Evolutionary conservation across 2,329 filamentous ascomycete species (phyloP).

Genomic region (Trichophyton mentagrophytes): DNA sequence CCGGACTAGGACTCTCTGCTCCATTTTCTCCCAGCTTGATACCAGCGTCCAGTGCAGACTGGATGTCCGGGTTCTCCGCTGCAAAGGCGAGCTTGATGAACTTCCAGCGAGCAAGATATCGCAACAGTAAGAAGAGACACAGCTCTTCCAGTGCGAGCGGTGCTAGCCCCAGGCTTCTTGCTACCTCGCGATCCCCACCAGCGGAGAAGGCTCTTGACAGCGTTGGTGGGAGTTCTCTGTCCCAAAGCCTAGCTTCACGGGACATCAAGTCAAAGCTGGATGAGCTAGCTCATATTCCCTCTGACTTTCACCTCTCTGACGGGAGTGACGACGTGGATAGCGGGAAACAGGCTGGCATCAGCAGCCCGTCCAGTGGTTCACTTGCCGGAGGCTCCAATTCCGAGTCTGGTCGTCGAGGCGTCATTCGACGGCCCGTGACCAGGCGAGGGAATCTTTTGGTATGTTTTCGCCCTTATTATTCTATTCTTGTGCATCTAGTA

Average conservation of each 20-base stretch:
- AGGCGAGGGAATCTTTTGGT: slow-evolving; percentile 80
- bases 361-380: slow-evolving; percentile 20
- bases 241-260: slow-evolving; percentile 9
- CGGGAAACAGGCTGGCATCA: slow-evolving; percentile 18
- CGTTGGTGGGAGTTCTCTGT: slow-evolving; percentile 42
- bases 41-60: slow-evolving; percentile 46
- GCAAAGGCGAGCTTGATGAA: slow-evolving; percentile 66
- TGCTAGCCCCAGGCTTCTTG: slow-evolving; percentile 54
- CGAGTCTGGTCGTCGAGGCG: slow-evolving; percentile 53
- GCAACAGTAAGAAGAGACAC: slow-evolving; percentile 48
- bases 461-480: slow-evolving; percentile 14
- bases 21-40: slow-evolving; percentile 36
- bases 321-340: slow-evolving; percentile 67
- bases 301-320: slow-evolving; percentile 68
- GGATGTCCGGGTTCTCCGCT: slow-evolving; percentile 54
- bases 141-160: slow-evolving; percentile 58
- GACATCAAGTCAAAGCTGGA: slow-evolving; percentile 52
- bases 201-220: slow-evolving; percentile 44
- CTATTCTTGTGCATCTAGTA: not conserved
- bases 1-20: slow-evolving; percentile 31
- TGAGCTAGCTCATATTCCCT: slow-evolving; percentile 80
- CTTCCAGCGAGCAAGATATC: slow-evolving; percentile 53
- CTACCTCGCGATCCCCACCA: slow-evolving; percentile 66
- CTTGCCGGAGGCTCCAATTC: slow-evolving; percentile 21
- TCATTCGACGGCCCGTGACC: slow-evolving; percentile 72